Evolutionary conservation across 2,329 filamentous ascomycete species (phyloP).

Genomic region (Colletotrichum viniferum): DNA sequence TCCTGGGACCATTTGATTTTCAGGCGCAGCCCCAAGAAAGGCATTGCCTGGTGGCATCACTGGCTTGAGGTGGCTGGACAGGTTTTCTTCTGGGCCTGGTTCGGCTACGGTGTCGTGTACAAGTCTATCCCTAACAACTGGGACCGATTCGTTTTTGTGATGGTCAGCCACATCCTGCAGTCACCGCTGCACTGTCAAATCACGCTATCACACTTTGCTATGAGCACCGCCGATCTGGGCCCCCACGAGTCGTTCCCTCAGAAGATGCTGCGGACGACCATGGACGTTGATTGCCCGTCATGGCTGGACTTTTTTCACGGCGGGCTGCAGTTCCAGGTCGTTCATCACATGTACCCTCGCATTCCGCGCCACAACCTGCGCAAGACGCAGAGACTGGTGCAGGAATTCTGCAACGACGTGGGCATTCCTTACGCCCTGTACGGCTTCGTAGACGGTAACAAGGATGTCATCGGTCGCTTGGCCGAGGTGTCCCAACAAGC

Average conservation of each 20-base stretch:
- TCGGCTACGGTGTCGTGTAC: constrained; percentile 83
- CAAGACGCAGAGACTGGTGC: constrained; percentile 73
- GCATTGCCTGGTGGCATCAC: constrained; percentile 82
- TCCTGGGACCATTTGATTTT: constrained; percentile 79
- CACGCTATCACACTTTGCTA: constrained; percentile 89
- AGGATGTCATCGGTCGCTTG: constrained; percentile 76
- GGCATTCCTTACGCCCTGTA: constrained; percentile 85
- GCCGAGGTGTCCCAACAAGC: constrained; percentile 83
- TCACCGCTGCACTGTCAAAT: constrained; percentile 89
- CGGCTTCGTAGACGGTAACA: constrained; percentile 84
- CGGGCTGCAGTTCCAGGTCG: constrained; percentile 86
- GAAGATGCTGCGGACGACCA: constrained; percentile 89
- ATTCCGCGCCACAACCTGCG: constrained; percentile 87
- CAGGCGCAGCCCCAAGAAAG: constrained; percentile 73
- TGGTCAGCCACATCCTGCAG: constrained; percentile 81
- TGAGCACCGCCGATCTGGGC: constrained; percentile 88
- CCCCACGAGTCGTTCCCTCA: constrained; percentile 86
- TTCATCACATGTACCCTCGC: constrained; percentile 85
- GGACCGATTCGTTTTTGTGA: constrained; percentile 74
- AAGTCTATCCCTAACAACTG: constrained; percentile 70
- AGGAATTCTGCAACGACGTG: constrained; percentile 82
- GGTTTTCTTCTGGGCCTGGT: constrained; percentile 85
- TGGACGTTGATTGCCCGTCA: constrained; percentile 87
- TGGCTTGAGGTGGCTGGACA: constrained; percentile 81
- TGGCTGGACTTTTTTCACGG: constrained; percentile 93